Base-by-base conservation (phyloP, 495 filamentous ascomycete genomes). In the Viridothelium virens region DNA sequence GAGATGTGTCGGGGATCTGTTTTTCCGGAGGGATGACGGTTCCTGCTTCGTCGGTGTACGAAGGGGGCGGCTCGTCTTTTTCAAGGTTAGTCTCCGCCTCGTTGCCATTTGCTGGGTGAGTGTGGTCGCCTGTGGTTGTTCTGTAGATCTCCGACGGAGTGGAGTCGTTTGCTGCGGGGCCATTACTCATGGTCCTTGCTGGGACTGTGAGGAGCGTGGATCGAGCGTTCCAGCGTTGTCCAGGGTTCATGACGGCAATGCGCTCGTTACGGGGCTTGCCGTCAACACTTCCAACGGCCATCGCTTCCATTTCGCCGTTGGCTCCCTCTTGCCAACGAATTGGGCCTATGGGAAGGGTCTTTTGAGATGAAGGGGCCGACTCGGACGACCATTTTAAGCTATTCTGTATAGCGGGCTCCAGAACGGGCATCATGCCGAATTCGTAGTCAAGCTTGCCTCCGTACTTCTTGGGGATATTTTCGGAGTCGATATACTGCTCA, bases 381-480 rank as follows among this genome's bases (percentile, higher is more conserved):
- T 65, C 68, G 18, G 70, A 65, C 16, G 72, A 70, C 77, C 77
- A 79, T 16, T 71, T 56, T 11, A 79, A 66, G n/a, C 63, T 68
- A 1, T 72, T 63, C 31, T 70, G 62, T 56, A 79, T 79, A 1
- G 48, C 67, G 5, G 86, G 86, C 68, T 96, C 91, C 25, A 89
- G 75, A 63, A 83, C 79, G 12, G 90, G 90, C 76, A 84, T 78
- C 65, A 88, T 84, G 62, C 89, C 89, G 76, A 86, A 95, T 67
- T 86, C 73, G 79, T 88, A 96, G 44, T 94, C 87, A 3, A 96
- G 82, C 61, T 89, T 82, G 38, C 91, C 91, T 62, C 91, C 91
- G 71, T 93, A 96, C 70, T 85, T 84, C 76, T 89, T 89, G 12
- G 91, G 91, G 59, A 96, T 90, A 72, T 90, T 87, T 63, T 82